phyloP scores from a whole-genome alignment of 495 filamentous ascomycete genomes.

The Penicillium arizonense region DNA sequence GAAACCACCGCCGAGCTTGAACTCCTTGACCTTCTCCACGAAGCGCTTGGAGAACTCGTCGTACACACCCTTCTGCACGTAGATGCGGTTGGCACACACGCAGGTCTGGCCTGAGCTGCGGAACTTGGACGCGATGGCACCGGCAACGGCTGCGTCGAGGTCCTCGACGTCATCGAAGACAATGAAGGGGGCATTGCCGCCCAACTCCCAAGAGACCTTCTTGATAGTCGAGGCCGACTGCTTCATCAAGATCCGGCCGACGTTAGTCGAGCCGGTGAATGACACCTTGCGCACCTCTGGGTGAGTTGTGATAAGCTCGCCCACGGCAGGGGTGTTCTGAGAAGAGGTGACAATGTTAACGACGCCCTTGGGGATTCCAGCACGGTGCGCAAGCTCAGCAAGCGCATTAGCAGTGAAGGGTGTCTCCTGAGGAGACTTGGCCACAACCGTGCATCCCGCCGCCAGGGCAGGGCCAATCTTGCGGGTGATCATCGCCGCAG shows the following conservation, averaged over 20 bases:
- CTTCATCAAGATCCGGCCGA: constrained; percentile 87
- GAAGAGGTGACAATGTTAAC: constrained; percentile 77
- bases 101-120: constrained; percentile 86
- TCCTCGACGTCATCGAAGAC: constrained; percentile 86
- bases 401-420: constrained; percentile 81
- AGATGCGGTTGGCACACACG: constrained; percentile 86
- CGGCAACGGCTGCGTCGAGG: constrained; percentile 71
- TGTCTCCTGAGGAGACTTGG: constrained; percentile 82
- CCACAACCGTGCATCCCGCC: constrained; percentile 80
- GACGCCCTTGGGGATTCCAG: constrained; percentile 81
- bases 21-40: constrained; percentile 68
- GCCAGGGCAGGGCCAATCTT: constrained; percentile 86
- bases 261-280: constrained; percentile 83
- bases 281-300: constrained; percentile 77
- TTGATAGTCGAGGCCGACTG: constrained; percentile 80
- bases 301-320: constrained; percentile 68
- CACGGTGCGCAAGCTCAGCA: constrained; percentile 76
- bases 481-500: constrained; percentile 87
- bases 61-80: constrained; percentile 76
- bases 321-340: constrained; percentile 70
- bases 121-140: constrained; percentile 79
- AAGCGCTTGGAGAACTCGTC: constrained; percentile 71
- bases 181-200: constrained; percentile 91
- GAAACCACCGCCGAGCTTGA: constrained; percentile 78
- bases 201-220: constrained; percentile 83